Conservation (phyloP, 352 stramenopile genomes). For the Thalassiosira exigua region DNA sequence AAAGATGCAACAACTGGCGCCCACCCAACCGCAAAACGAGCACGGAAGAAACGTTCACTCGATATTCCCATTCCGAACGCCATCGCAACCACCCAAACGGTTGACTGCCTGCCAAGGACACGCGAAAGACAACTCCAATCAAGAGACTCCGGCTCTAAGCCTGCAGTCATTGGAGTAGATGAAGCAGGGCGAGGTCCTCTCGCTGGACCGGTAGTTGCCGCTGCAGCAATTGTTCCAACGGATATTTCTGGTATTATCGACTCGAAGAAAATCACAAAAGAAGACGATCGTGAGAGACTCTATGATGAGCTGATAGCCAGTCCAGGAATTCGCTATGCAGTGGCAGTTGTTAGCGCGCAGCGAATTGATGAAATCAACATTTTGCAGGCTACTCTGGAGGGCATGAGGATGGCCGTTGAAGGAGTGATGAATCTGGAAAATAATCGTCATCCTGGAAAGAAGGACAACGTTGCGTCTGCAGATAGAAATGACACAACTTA, state of each 20-base stretch:
- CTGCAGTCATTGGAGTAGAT: constrained; percentile 91
- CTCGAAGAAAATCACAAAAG: constrained; percentile 94
- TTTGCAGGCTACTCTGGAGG: constrained; percentile 95
- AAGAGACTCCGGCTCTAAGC: constrained; percentile 10
- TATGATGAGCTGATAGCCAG: constrained; percentile 88
- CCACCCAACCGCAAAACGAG: constrained; percentile 15
- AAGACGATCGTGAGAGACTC: constrained; percentile 91
- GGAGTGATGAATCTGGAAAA: constrained; percentile 50
- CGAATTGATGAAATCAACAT: constrained; percentile 99
- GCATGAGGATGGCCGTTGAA: constrained; percentile 89
- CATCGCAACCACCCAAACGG: constrained; percentile 8
- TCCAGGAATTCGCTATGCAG: constrained; percentile 88
- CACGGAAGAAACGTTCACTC: constrained; percentile 13
- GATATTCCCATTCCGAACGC: too few species aligned
- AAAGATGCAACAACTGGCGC: not conserved
- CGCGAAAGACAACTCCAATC: constrained; percentile 40
- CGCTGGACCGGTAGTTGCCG: constrained; percentile 86
- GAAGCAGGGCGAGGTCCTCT: constrained; percentile 95
- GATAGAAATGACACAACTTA: constrained; percentile 65
- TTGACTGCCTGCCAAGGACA: constrained; percentile 36
- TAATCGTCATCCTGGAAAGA: constrained; percentile 3
- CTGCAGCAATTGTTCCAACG: constrained; percentile 79
- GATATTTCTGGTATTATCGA: constrained; percentile 90
- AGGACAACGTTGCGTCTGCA: constrained; percentile 39
- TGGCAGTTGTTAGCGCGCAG: constrained; percentile 82